Percentiles rank a stretch among this genome's conserved stretches.
These are phyloP conservation scores for Ramularia endophylla DNA, from an alignment of 2,329 filamentous ascomycete species.

Conservation along the genomic window DNA sequence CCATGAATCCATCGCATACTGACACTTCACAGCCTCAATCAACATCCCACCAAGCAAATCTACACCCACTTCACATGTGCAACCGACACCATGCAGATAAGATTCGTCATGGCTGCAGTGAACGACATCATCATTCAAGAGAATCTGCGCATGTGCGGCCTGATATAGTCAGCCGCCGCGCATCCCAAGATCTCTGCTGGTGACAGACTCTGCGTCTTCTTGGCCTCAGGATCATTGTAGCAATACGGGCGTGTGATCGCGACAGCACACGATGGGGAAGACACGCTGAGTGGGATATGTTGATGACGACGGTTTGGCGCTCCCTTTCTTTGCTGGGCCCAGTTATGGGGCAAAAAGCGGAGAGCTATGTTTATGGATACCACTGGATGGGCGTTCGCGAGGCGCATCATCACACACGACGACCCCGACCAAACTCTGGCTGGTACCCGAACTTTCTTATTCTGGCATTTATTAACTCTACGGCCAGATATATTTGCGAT, in stretches of 20 bases:
- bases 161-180: conserved; percentile 60
- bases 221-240: conserved; percentile 3
- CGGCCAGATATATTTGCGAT: conserved; percentile 3
- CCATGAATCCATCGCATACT: conserved; percentile 7
- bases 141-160: conserved; percentile 91
- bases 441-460: neutral
- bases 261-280: conserved; percentile 7
- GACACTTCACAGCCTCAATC: conserved; percentile 59
- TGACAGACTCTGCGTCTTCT: neutral
- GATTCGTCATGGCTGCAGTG: conserved; percentile 99
- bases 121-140: conserved; percentile 99
- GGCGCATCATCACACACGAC: neutral
- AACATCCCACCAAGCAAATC: conserved; percentile 99
- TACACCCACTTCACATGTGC: conserved; percentile 99
- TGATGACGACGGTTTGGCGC: neutral
- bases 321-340: no score
- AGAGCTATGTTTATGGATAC: conserved; percentile 4
- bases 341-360: conserved; percentile 3
- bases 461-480: neutral
- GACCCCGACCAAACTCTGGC: conserved; percentile 1
- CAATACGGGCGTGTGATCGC: conserved; percentile 7
- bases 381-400: conserved; percentile 1
- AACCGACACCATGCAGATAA: conserved; percentile 97
- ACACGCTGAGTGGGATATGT: neutral
- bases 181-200: neutral